Conservation (phyloP, 176 grass and related monocot species). For the Poa annua region DNA sequence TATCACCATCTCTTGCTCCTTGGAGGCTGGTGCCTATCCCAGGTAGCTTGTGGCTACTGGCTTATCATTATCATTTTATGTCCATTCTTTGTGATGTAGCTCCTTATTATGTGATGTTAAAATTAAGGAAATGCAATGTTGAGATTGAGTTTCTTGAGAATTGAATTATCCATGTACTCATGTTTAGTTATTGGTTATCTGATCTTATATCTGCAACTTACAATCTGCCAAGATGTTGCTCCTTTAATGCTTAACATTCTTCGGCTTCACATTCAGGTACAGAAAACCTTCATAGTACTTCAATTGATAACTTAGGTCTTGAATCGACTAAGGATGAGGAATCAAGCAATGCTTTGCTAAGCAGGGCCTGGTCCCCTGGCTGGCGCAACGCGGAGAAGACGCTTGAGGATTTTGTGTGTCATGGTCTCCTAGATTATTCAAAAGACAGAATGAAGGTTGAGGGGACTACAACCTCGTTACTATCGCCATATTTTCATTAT, state of each 20-base stretch:
- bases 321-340: conserved; percentile 87
- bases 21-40: conserved; percentile 56
- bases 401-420: conserved; percentile 73
- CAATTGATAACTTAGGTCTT: conserved; percentile 77
- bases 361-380: conserved; percentile 83
- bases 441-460: conserved; percentile 75
- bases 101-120: neutral
- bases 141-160: neutral
- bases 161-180: conserved; percentile 15
- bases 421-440: conserved; percentile 75
- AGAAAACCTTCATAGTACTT: conserved; percentile 59
- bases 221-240: conserved; percentile 19
- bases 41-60: conserved; percentile 55
- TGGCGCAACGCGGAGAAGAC: conserved; percentile 77
- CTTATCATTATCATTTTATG: conserved; percentile 20
- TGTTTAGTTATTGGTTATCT: neutral
- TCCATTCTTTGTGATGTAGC: neutral
- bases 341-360: conserved; percentile 91
- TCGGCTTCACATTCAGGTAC: conserved; percentile 55
- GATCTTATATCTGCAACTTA: neutral
- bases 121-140: neutral
- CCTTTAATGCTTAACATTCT: conserved; percentile 45
- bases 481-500: conserved; percentile 92
- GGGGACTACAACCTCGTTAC: conserved; percentile 73
- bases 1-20: conserved; percentile 61